These are phyloP conservation scores for Acephala macrosclerotiorum DNA, from an alignment of 2,329 filamentous ascomycete genomes.

Conservation along the genomic window DNA sequence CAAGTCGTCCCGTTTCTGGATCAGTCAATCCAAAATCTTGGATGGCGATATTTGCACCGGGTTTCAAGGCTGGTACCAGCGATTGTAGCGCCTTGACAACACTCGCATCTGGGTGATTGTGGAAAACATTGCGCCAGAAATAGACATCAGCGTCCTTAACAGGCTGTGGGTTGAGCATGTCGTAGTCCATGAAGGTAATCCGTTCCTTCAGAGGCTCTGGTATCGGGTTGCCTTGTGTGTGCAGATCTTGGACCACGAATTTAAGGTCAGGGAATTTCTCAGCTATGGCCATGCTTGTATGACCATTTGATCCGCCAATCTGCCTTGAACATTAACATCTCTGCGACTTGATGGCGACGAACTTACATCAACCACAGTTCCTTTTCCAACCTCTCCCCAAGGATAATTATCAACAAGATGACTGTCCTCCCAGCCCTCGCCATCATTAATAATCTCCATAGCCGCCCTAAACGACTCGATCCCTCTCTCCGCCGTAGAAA, in stretches of 20 bases:
- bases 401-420: constrained; percentile 26
- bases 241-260: constrained; percentile 37
- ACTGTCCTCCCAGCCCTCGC: constrained; percentile 16
- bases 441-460: constrained; percentile 13
- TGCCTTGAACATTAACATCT: neutral
- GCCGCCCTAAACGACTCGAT: constrained; percentile 2
- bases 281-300: constrained; percentile 37
- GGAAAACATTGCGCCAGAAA: constrained; percentile 39
- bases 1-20: constrained; percentile 9
- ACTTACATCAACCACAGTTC: constrained; percentile 38
- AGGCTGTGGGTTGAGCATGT: constrained; percentile 50
- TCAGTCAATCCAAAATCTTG: constrained; percentile 14
- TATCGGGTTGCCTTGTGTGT: neutral
- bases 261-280: constrained; percentile 36
- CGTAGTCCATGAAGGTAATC: constrained; percentile 39
- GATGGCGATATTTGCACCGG: constrained; percentile 13
- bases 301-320: constrained; percentile 40
- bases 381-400: constrained; percentile 37
- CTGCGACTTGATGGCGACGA: neutral
- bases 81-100: constrained; percentile 23
- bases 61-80: constrained; percentile 37
- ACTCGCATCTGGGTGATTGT: constrained; percentile 41
- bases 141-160: constrained; percentile 47
- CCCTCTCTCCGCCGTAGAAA: neutral
- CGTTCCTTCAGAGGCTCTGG: constrained; percentile 12